A percentile compares a stretch with the other conserved stretches of the same genome.
phyloP scores from a whole-genome alignment of 2,329 filamentous ascomycete genomes.

The Phaeosphaeria sp. region DNA sequence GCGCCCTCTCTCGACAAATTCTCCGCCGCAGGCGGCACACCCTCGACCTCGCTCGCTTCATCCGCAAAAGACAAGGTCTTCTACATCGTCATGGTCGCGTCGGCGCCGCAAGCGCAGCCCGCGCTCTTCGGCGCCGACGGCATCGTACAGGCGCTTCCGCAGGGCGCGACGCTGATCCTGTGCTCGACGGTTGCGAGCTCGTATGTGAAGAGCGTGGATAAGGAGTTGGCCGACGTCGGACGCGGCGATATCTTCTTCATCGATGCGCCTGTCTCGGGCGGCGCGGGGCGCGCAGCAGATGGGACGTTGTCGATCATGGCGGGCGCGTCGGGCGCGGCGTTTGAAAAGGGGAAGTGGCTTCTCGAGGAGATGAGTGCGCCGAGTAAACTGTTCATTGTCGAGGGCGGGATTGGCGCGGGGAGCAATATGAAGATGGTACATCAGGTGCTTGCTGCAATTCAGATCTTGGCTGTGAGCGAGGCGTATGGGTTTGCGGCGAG shows the following conservation, averaged over 20 bases:
- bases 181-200: slow-evolving; percentile 74
- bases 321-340: slow-evolving; percentile 63
- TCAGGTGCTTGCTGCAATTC: slow-evolving; percentile 65
- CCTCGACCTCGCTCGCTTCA: slow-evolving; percentile 66
- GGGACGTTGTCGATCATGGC: slow-evolving; percentile 81
- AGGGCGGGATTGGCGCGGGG: slow-evolving; percentile 60
- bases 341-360: slow-evolving; percentile 65
- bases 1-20: slow-evolving; percentile 71
- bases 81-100: slow-evolving; percentile 79
- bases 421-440: slow-evolving; percentile 66
- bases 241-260: slow-evolving; percentile 71
- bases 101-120: slow-evolving; percentile 70
- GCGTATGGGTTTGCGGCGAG: slow-evolving; percentile 64
- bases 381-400: slow-evolving; percentile 64
- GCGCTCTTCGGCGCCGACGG: slow-evolving; percentile 68
- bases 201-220: slow-evolving; percentile 67
- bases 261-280: slow-evolving; percentile 76
- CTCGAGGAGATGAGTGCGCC: slow-evolving; percentile 69
- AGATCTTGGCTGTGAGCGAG: slow-evolving; percentile 64
- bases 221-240: slow-evolving; percentile 61
- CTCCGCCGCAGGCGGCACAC: slow-evolving; percentile 65
- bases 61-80: slow-evolving; percentile 66
- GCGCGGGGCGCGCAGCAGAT: slow-evolving; percentile 70
- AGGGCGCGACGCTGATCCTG: slow-evolving; percentile 67
- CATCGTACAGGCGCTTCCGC: slow-evolving; percentile 60